Conservation (phyloP, 2,329 filamentous ascomycete genomes). For the Talaromyces marneffei region DNA sequence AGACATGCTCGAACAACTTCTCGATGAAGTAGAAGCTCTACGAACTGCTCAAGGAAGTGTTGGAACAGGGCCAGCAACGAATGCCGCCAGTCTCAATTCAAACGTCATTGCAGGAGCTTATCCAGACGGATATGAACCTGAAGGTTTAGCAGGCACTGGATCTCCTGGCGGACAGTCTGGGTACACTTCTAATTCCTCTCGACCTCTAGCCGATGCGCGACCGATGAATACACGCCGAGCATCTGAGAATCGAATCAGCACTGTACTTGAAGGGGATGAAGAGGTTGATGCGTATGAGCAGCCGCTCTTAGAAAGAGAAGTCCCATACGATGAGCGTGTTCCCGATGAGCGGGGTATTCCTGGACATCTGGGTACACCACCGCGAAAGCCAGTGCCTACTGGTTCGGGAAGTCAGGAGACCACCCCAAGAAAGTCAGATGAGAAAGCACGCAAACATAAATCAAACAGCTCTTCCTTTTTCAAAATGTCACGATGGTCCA, state of each 20-base stretch:
- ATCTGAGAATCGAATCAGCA: conserved; percentile 80
- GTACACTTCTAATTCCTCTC: conserved; percentile 58
- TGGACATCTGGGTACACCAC: conserved; percentile 41
- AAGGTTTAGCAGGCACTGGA: conserved; percentile 70
- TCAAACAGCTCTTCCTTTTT: conserved; percentile 75
- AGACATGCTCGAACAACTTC: conserved; percentile 83
- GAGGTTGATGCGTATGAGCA: conserved; percentile 54
- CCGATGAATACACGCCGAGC: conserved; percentile 47
- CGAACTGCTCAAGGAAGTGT: conserved; percentile 50
- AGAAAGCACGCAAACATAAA: conserved; percentile 82
- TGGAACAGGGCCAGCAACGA: conserved; percentile 20
- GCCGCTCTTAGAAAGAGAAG: conserved; percentile 48
- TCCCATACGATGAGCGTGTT: conserved; percentile 55
- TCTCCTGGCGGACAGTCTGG: conserved; percentile 70
- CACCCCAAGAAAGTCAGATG: conserved; percentile 59
- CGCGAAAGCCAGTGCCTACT: conserved; percentile 36
- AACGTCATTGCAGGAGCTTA: conserved; percentile 58
- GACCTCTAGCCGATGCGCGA: conserved; percentile 26
- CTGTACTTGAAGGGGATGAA: conserved; percentile 77
- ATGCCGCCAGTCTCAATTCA: conserved; percentile 54
- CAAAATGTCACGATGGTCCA: conserved; percentile 95
- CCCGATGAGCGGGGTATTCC: conserved; percentile 38
- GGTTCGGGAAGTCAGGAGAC: conserved; percentile 66
- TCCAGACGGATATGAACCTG: conserved; percentile 75
- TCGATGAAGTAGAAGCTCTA: conserved; percentile 83